A percentile compares a stretch with the other conserved stretches of the same genome.
Conservation (phyloP, 2,329 filamentous ascomycete species). For the Aspergillus puulaauensis region DNA sequence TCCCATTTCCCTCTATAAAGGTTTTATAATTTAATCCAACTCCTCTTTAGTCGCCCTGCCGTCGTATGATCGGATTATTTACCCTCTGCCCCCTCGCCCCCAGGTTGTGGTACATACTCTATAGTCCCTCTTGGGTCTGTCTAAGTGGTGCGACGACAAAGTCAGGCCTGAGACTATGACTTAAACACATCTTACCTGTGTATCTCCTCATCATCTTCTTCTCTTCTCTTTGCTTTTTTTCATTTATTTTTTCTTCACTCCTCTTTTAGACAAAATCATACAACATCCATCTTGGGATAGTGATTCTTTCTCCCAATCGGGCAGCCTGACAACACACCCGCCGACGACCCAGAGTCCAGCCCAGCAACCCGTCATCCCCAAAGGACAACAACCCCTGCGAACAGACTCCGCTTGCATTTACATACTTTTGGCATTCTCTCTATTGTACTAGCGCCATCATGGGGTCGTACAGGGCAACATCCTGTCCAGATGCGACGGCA, state of each 20-base stretch:
- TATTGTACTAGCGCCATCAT: conserved; percentile 22
- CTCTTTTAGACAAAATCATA: background rate
- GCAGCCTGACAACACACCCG: conserved; percentile 7
- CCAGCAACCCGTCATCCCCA: background rate
- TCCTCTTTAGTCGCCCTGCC: background rate
- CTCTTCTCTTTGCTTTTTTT: conserved; percentile 7
- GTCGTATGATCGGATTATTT: conserved; percentile 14
- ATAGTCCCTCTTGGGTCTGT: background rate
- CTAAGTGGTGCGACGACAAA: background rate
- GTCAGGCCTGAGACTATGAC: conserved; percentile 3
- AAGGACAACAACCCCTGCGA: background rate
- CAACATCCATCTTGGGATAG: background rate
- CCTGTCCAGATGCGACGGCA: conserved; percentile 23
- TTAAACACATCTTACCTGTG: conserved; percentile 13
- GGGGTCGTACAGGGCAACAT: conserved; percentile 26
- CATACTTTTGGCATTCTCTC: background rate
- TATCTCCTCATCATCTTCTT: conserved; percentile 9
- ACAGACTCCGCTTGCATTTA: background rate
- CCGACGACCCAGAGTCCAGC: background rate
- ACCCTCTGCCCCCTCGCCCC: conserved; percentile 5
- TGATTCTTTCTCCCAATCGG: conserved; percentile 7
- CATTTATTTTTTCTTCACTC: background rate
- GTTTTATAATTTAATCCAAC: conserved; percentile 2
- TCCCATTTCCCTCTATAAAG: background rate
- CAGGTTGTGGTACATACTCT: background rate